phyloP scores from a whole-genome alignment of 1,139 yeast species.

The Sugiyamaella castrensis region DNA sequence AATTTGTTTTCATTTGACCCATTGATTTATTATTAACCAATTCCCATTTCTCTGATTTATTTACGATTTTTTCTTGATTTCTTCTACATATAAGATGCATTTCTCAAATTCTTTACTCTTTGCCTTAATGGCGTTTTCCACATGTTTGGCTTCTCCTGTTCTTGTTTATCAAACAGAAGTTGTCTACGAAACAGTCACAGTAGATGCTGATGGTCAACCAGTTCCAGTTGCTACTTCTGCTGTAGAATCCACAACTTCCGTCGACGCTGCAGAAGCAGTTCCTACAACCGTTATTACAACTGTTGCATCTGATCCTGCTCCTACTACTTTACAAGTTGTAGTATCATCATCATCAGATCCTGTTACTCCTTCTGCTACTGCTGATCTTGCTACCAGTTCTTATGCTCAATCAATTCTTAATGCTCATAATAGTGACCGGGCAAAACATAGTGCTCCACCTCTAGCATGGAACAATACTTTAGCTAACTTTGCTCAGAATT shows the following conservation, averaged over 20 bases:
- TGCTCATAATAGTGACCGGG: slow-evolving; percentile 68
- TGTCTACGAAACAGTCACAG: slow-evolving; percentile 30
- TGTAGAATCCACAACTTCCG: slow-evolving; percentile 17
- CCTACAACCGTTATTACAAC: slow-evolving; percentile 5
- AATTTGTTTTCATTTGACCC: too few species aligned
- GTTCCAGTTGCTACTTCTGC: slow-evolving; percentile 16
- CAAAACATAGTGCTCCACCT: slow-evolving; percentile 57
- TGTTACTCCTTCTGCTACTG: slow-evolving; percentile 9
- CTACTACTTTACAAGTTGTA: slow-evolving; percentile 11
- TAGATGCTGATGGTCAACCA: slow-evolving; percentile 16
- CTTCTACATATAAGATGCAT: slow-evolving; percentile 4
- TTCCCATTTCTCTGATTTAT: neutral
- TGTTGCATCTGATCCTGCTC: slow-evolving; percentile 16
- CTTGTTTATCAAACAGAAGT: slow-evolving; percentile 29
- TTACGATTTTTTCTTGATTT: neutral
- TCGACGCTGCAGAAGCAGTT: slow-evolving; percentile 16
- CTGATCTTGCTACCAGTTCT: slow-evolving; percentile 11
- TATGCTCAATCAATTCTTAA: slow-evolving; percentile 40
- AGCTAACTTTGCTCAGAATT: slow-evolving; percentile 65
- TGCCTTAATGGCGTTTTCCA: slow-evolving; percentile 12
- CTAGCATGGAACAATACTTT: slow-evolving; percentile 64
- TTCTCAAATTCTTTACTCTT: slow-evolving; percentile 9
- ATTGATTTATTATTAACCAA: too few species aligned
- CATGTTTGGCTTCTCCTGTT: slow-evolving; percentile 26
- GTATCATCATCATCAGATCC: neutral